Base-by-base conservation (phyloP, 305 asterid genomes). In the Andrographis paniculata region DNA sequence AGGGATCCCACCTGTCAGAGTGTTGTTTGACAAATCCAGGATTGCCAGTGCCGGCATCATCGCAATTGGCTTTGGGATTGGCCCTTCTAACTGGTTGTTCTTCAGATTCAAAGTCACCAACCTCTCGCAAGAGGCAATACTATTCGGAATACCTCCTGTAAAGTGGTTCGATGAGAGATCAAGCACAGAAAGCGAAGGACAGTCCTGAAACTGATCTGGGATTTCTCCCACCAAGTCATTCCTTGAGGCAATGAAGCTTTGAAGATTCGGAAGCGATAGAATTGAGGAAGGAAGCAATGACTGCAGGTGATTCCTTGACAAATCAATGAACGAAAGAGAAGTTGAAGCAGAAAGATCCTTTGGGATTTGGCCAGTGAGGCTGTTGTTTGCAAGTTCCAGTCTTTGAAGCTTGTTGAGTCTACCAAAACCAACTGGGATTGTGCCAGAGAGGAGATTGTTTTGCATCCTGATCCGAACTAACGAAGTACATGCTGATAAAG, bases 1-100 rank as follows among this genome's bases (percentile, higher is more conserved):
- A 17, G 96, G 94, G 50, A 87, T 80, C 21, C 75, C 80, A 24
- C 96, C 96, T 7, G 79, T 76, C 40, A 87, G 57, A 38, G 89
- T 68, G 59, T 87, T 87, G 78, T 80, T 87, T 27, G 96, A 77
- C 43, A 73, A 79, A 74, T 80, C 80, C 45, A 80, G 65, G 58
- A 80, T 47, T 0, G 91, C 68, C 55, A 80, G 52, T 28, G 78
- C 61, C 4, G 75, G 72, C 91, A 80, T 76, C 75, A 55, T 71
- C 7, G 80, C 62, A 37, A 80, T 53, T 27, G 65, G 42, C 58
- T 45, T 72, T 18, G 91, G 86, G 24, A 80, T 80, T 24, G 64
- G 44, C 17, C 85, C 91, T 0, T 61, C 64, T 42, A 80, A 58
- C 56, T 58, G 74, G 33, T 80, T 80, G 62, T 57, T 70, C 31